Conservation (phyloP, 164 flowering plant genomes). For the Magnolia kwangsiensis region DNA sequence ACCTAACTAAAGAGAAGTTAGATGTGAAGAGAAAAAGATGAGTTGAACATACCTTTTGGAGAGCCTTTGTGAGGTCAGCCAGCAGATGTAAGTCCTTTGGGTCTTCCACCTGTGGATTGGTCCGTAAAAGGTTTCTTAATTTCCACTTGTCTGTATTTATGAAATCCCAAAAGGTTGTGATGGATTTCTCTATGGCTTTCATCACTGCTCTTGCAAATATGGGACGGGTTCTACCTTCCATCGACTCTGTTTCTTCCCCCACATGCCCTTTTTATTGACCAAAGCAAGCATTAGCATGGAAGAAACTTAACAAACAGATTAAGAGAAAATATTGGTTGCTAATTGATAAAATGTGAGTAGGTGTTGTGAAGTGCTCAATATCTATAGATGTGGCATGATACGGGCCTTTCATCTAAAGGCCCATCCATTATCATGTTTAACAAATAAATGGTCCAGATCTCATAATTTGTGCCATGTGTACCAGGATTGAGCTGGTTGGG, state of each 20-base stretch:
- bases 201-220: conserved; percentile 29
- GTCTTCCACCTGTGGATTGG: conserved; percentile 41
- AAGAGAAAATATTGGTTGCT: too few species aligned
- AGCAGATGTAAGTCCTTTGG: conserved; percentile 46
- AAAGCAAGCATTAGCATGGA: not conserved
- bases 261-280: conserved; percentile 17
- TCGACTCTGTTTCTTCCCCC: conserved; percentile 23
- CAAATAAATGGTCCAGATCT: too few species aligned
- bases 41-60: conserved; percentile 31
- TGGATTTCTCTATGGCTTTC: conserved; percentile 43
- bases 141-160: conserved; percentile 42
- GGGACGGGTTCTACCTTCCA: conserved; percentile 9
- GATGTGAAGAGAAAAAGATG: not conserved
- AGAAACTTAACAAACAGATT: not conserved
- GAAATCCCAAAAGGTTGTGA: conserved; percentile 33
- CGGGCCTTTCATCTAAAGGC: too few species aligned
- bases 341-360: too few species aligned
- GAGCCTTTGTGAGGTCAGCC: conserved; percentile 28
- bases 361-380: too few species aligned
- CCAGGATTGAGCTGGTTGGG: too few species aligned
- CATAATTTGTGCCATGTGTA: too few species aligned
- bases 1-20: too few species aligned
- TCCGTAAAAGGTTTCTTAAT: conserved; percentile 22
- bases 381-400: too few species aligned
- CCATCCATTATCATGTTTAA: too few species aligned